Evolutionary conservation across 108 stramenopile genomes (phyloP).

Genomic region (Fistulifera solaris): DNA sequence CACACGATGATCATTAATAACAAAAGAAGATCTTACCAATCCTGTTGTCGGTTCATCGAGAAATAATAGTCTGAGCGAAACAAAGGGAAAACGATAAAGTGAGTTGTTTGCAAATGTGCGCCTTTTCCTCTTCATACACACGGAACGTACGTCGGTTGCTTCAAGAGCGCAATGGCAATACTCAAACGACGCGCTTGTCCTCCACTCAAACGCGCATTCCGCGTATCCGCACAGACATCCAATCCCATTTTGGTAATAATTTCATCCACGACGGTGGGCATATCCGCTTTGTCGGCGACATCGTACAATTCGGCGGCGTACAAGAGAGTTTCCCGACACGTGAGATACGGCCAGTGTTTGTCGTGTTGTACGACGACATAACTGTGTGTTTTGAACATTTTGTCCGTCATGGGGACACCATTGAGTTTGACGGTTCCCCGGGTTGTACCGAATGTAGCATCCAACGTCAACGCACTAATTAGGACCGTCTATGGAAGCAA

Average conservation of each 20-base stretch:
- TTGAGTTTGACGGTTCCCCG: conserved; percentile 21
- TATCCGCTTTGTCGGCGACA: conserved; percentile 6
- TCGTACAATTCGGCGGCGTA: conserved; percentile 23
- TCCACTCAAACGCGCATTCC: conserved; percentile 18
- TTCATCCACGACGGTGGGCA: conserved; percentile 1
- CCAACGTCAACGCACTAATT: conserved; percentile 19
- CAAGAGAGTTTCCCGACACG: conserved; percentile 16
- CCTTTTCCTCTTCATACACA: too few species aligned
- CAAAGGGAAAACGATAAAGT: too few species aligned
- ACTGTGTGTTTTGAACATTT: conserved; percentile 22
- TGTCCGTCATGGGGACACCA: conserved; percentile 16
- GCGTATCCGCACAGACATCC: conserved; percentile 22
- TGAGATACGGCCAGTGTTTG: conserved; percentile 28
- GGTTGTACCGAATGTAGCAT: conserved; percentile 18
- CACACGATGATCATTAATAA: background rate
- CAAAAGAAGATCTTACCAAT: too few species aligned
- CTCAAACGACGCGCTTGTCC: conserved; percentile 25
- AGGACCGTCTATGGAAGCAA: conserved; percentile 9
- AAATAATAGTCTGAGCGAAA: conserved; percentile 21
- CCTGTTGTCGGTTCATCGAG: conserved; percentile 13
- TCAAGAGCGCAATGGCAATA: conserved; percentile 73
- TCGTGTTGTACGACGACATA: conserved; percentile 24
- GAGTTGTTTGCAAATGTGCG: too few species aligned
- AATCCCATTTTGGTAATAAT: conserved; percentile 28
- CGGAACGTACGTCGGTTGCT: conserved; percentile 52